Evolutionary conservation across 2,329 filamentous ascomycete species (phyloP).

Genomic region (Aspergillus sp.): DNA sequence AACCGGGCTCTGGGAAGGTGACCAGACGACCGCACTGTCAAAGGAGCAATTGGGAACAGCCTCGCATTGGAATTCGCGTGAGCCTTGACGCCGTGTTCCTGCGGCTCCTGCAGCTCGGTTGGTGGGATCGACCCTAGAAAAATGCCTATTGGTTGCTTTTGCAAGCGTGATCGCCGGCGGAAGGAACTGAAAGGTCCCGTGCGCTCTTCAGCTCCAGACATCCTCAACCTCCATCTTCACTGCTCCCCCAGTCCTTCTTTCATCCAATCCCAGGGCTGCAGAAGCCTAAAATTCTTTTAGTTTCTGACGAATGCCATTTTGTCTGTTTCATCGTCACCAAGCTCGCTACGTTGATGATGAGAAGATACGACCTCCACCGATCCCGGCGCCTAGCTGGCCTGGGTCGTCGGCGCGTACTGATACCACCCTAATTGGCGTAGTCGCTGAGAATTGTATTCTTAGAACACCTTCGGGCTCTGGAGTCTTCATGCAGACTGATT

Average conservation of each 20-base stretch:
- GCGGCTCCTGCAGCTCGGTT: background rate
- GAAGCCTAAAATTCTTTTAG: background rate
- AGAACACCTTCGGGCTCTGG: constrained; percentile 22
- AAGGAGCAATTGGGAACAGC: background rate
- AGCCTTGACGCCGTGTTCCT: constrained; percentile 1
- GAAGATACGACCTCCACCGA: constrained; percentile 19
- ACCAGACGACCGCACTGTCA: background rate
- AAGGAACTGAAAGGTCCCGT: background rate
- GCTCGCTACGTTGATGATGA: constrained; percentile 10
- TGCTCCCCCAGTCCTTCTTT: background rate
- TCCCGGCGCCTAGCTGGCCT: constrained; percentile 22
- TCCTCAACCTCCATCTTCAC: background rate
- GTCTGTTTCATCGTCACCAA: constrained; percentile 13
- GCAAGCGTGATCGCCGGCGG: background rate
- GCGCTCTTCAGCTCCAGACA: background rate
- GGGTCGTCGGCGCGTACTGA: constrained; percentile 28
- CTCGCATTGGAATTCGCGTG: background rate
- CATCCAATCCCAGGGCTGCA: constrained; percentile 7
- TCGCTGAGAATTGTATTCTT: constrained; percentile 21
- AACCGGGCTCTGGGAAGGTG: background rate
- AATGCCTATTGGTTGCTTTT: background rate
- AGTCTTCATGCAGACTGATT: constrained; percentile 18
- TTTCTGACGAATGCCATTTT: constrained; percentile 6
- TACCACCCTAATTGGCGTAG: constrained; percentile 12
- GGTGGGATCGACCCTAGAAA: background rate